Conservation (phyloP, 2,329 filamentous ascomycete genomes). For the Eutypa lata region DNA sequence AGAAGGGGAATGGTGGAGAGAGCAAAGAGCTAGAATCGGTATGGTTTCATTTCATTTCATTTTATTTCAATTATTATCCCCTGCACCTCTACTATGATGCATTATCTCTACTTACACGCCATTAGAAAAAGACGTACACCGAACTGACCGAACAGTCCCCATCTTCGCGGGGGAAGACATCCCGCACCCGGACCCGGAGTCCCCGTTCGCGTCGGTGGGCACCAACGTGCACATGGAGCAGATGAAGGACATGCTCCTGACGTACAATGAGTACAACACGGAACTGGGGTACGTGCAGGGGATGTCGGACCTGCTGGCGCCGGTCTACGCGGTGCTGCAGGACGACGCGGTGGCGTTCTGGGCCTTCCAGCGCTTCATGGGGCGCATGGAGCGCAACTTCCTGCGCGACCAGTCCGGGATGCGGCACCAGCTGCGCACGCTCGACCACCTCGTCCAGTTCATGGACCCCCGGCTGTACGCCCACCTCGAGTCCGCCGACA, state of each 20-base stretch:
- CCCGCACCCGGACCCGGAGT: conserved; percentile 92
- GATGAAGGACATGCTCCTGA: conserved; percentile 98
- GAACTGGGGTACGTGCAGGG: conserved; percentile 96
- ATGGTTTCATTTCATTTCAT: conserved; percentile 39
- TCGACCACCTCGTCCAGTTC: conserved; percentile 93
- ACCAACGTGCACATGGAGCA: conserved; percentile 98
- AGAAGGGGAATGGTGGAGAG: conserved; percentile 92
- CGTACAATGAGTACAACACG: conserved; percentile 97
- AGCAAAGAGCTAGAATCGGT: conserved; percentile 93
- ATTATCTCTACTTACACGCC: conserved; percentile 11
- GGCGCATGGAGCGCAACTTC: conserved; percentile 97
- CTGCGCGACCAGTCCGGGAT: conserved; percentile 94
- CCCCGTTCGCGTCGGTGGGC: conserved; percentile 86
- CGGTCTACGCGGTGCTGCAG: conserved; percentile 95
- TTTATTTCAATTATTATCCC: too few species aligned
- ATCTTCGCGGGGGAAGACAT: conserved; percentile 96
- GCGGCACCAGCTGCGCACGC: conserved; percentile 82
- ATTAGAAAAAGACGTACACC: conserved; percentile 95
- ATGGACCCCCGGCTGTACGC: conserved; percentile 94
- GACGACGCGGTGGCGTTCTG: conserved; percentile 97
- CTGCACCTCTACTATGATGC: not conserved
- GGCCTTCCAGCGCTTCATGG: conserved; percentile 95
- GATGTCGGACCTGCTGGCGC: conserved; percentile 95
- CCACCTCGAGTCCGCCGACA: conserved; percentile 85
- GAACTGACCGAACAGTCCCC: conserved; percentile 91